A percentile compares a stretch with the other conserved stretches of the same genome.
These are phyloP conservation scores for Scleroderma bovista DNA, from an alignment of 768 basidiomycete species.

Conservation along the genomic window DNA sequence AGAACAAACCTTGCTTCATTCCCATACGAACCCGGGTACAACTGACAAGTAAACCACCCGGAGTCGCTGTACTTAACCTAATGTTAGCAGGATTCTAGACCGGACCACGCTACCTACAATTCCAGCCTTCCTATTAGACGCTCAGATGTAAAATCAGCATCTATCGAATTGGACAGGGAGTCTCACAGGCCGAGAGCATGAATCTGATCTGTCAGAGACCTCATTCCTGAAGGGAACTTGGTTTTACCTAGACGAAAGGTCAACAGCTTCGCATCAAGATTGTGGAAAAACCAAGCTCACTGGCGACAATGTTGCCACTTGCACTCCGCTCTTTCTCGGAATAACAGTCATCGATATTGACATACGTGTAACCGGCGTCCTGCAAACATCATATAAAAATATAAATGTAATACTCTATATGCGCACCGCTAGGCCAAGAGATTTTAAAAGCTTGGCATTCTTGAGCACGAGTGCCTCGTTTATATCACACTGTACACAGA, in stretches of 20 bases:
- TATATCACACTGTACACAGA: slow-evolving; percentile 47
- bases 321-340: slow-evolving; percentile 49
- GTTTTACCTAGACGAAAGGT: slow-evolving; percentile 32
- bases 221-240: slow-evolving; percentile 57
- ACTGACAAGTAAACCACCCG: slow-evolving; percentile 62
- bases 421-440: slow-evolving; percentile 44
- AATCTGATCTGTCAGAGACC: slow-evolving; percentile 47
- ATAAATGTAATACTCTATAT: background rate
- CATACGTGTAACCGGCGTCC: slow-evolving; percentile 53
- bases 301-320: slow-evolving; percentile 51
- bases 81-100: background rate
- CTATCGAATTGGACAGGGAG: background rate
- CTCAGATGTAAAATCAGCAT: background rate
- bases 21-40: slow-evolving; percentile 60
- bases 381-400: slow-evolving; percentile 15
- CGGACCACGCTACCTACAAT: slow-evolving; percentile 39
- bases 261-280: background rate
- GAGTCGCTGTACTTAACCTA: slow-evolving; percentile 53
- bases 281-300: slow-evolving; percentile 22
- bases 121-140: slow-evolving; percentile 45
- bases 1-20: slow-evolving; percentile 48
- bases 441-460: slow-evolving; percentile 45
- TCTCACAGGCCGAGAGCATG: slow-evolving; percentile 54
- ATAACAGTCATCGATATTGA: slow-evolving; percentile 65
- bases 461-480: slow-evolving; percentile 47